These are phyloP conservation scores for Pythium aphanidermatum DNA, from an alignment of 352 stramenopile genomes.

Conservation along the genomic window DNA sequence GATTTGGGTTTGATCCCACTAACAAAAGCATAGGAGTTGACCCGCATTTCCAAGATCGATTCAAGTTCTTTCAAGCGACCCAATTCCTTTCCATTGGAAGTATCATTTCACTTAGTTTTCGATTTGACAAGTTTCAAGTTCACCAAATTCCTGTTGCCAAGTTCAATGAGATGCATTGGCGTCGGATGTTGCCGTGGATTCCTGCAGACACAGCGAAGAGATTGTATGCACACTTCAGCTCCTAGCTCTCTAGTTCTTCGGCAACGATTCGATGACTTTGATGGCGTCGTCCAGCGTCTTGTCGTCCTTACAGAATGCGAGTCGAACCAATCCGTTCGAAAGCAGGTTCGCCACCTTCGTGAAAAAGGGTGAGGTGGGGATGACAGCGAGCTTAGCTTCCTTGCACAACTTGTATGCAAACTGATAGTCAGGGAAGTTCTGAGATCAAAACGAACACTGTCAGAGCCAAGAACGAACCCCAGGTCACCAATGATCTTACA, in stretches of 20 bases:
- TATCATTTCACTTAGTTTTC: slow-evolving; percentile 68
- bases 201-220: slow-evolving; percentile 43
- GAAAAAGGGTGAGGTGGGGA: slow-evolving; percentile 94
- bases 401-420: slow-evolving; percentile 89
- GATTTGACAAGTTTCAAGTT: slow-evolving; percentile 62
- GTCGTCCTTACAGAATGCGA: slow-evolving; percentile 97
- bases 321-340: slow-evolving; percentile 73
- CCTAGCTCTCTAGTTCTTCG: slow-evolving; percentile 2
- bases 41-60: slow-evolving; percentile 36
- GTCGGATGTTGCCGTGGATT: slow-evolving; percentile 79
- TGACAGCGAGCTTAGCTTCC: slow-evolving; percentile 88
- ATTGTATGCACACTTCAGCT: slow-evolving; percentile 38
- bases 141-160: slow-evolving; percentile 63
- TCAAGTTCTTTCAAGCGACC: slow-evolving; percentile 56
- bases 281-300: slow-evolving; percentile 88
- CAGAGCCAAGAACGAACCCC: background rate
- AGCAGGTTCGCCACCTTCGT: slow-evolving; percentile 72
- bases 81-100: slow-evolving; percentile 45
- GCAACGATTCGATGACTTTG: slow-evolving; percentile 39
- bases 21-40: slow-evolving; percentile 27
- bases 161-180: slow-evolving; percentile 85
- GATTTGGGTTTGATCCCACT: background rate
- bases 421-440: slow-evolving; percentile 85
- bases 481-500: no score
- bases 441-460: slow-evolving; percentile 1